Conservation (phyloP, 2,329 filamentous ascomycete species). For the Fusarium sp. region DNA sequence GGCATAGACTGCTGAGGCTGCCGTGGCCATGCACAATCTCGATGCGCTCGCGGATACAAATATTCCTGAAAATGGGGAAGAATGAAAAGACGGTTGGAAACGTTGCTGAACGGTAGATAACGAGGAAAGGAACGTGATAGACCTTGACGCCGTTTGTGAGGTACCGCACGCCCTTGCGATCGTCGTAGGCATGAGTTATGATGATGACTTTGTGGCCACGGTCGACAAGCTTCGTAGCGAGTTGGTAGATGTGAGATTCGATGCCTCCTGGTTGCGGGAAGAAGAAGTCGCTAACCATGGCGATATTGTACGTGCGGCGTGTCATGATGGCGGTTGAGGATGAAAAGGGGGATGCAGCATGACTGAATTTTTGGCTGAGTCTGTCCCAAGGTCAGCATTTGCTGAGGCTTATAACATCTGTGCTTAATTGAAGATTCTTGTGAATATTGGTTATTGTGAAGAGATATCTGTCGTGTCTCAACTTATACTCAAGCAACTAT, state of each 20-base stretch:
- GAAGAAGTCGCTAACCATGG: slow-evolving; percentile 99
- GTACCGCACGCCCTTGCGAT: slow-evolving; percentile 90
- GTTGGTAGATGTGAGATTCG: slow-evolving; percentile 98
- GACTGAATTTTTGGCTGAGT: neutral
- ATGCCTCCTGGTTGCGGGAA: slow-evolving; percentile 96
- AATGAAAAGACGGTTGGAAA: slow-evolving; percentile 99
- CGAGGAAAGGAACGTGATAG: slow-evolving; percentile 95
- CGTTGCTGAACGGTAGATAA: slow-evolving; percentile 92
- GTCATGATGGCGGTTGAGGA: slow-evolving; percentile 53
- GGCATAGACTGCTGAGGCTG: slow-evolving; percentile 90
- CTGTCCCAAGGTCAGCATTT: slow-evolving; percentile 8
- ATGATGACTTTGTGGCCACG: slow-evolving; percentile 98
- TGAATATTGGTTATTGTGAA: neutral
- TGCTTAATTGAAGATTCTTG: neutral
- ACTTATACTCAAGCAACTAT: slow-evolving; percentile 32
- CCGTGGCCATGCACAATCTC: slow-evolving; percentile 98
- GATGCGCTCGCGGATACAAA: slow-evolving; percentile 91
- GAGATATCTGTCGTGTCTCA: slow-evolving; percentile 19
- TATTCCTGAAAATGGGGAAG: slow-evolving; percentile 97
- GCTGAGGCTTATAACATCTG: neutral
- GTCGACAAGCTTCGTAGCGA: slow-evolving; percentile 95
- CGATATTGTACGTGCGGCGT: slow-evolving; percentile 72
- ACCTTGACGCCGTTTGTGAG: slow-evolving; percentile 98
- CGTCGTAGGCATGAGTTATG: slow-evolving; percentile 94
- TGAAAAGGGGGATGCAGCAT: slow-evolving; percentile 24